These are phyloP conservation scores for Geotrichum bryndzae DNA, from an alignment of 1,139 yeast species.

Conservation along the genomic window DNA sequence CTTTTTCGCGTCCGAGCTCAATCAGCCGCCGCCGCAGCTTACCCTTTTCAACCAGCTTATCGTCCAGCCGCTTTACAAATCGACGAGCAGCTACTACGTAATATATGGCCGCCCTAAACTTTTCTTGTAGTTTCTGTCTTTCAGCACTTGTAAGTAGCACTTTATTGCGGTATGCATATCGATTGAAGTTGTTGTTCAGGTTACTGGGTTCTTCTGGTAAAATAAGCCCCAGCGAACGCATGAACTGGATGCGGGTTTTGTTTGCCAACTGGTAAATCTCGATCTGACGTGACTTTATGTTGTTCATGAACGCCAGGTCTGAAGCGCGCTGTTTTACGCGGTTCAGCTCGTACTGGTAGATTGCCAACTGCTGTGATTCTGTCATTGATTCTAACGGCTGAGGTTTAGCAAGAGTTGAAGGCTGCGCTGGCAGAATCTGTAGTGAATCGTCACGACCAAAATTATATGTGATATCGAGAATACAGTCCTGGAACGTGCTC, in stretches of 20 bases:
- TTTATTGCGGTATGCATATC: background rate
- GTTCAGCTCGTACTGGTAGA: conserved; percentile 11
- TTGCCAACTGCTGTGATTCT: conserved; percentile 10
- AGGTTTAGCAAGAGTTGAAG: background rate
- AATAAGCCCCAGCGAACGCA: conserved; percentile 8
- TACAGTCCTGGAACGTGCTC: conserved; percentile 9
- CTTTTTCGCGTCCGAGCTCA: conserved; percentile 3
- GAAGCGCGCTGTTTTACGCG: conserved; percentile 8
- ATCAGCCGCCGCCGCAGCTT: background rate
- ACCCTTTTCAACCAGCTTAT: conserved; percentile 5
- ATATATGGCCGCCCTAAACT: conserved; percentile 5
- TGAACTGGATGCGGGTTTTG: conserved; percentile 9
- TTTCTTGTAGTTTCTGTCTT: background rate
- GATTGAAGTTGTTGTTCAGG: background rate
- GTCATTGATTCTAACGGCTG: conserved; percentile 7
- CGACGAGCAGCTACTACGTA: conserved; percentile 11
- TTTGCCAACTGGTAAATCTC: conserved; percentile 6
- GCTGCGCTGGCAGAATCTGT: background rate
- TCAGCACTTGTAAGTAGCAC: background rate
- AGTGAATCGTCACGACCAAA: background rate
- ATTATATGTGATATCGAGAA: background rate
- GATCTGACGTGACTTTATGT: conserved; percentile 8
- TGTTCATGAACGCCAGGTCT: conserved; percentile 4
- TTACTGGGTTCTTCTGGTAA: background rate
- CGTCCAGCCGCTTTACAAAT: conserved; percentile 3